Conservation (phyloP, 306 rosid species). For the Fagus sylvatica region DNA sequence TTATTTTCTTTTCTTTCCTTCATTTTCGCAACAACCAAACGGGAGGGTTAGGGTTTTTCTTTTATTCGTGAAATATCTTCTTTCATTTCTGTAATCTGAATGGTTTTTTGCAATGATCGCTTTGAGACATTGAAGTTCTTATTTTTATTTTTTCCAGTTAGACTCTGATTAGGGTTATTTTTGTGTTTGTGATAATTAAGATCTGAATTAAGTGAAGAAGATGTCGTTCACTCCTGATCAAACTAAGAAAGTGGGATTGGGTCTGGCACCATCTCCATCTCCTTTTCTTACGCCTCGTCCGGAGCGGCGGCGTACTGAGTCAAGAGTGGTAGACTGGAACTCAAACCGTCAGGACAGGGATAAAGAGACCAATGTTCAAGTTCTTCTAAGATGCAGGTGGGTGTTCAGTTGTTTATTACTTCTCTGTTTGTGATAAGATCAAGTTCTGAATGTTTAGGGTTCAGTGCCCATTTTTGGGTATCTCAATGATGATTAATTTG, state of each 20-base stretch:
- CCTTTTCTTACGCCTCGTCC: conserved; percentile 95
- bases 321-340: conserved; percentile 57
- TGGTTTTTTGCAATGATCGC: neutral
- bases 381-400: conserved; percentile 92
- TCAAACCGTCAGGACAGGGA: conserved; percentile 62
- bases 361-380: conserved; percentile 77
- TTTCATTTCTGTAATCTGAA: neutral
- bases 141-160: neutral
- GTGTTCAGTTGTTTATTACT: neutral
- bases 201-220: conserved; percentile 17
- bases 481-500: neutral
- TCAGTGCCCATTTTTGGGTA: neutral
- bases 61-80: neutral
- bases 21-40: too few species aligned
- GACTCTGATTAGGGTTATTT: conserved; percentile 2
- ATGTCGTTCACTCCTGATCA: conserved; percentile 80
- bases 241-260: conserved; percentile 68
- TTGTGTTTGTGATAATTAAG: conserved; percentile 1
- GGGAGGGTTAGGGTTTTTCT: neutral
- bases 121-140: neutral
- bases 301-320: conserved; percentile 68
- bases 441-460: neutral
- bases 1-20: too few species aligned
- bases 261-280: conserved; percentile 64
- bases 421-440: neutral